These are phyloP conservation scores for Euphorbia lathyris DNA, from an alignment of 345 rosid genomes.

Conservation along the genomic window DNA sequence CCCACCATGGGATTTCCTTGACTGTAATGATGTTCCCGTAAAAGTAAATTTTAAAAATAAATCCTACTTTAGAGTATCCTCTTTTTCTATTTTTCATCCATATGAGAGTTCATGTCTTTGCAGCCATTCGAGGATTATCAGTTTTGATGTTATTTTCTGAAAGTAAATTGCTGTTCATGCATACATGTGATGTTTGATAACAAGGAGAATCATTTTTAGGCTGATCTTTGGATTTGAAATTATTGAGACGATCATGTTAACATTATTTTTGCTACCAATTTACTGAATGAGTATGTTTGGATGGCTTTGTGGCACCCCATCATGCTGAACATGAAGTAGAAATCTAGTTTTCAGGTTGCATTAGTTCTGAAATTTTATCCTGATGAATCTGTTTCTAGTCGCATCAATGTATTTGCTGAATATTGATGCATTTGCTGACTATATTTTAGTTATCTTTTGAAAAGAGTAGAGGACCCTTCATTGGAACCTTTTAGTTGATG, in stretches of 20 bases:
- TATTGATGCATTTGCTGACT: neutral
- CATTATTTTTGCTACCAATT: neutral
- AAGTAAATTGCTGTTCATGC: neutral
- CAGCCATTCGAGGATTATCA: neutral
- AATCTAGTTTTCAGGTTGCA: neutral
- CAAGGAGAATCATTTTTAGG: neutral
- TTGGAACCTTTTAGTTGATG: constrained; percentile 10
- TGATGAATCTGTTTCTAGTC: neutral
- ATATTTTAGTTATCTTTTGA: neutral
- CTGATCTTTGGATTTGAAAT: neutral
- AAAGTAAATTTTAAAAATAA: neutral
- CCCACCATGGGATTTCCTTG: constrained; percentile 4
- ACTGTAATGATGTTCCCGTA: neutral
- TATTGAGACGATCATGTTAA: neutral
- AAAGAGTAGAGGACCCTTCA: neutral
- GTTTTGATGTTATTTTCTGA: neutral
- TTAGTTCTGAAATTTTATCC: neutral
- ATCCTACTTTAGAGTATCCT: no score
- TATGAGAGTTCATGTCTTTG: neutral
- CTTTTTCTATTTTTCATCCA: neutral
- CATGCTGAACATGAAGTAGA: neutral
- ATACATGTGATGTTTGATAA: neutral
- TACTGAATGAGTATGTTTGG: neutral
- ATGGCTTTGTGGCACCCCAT: neutral
- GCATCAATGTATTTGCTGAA: neutral